These are phyloP conservation scores for Aristolochia californica DNA, from an alignment of 164 flowering plant genomes.

Conservation along the genomic window DNA sequence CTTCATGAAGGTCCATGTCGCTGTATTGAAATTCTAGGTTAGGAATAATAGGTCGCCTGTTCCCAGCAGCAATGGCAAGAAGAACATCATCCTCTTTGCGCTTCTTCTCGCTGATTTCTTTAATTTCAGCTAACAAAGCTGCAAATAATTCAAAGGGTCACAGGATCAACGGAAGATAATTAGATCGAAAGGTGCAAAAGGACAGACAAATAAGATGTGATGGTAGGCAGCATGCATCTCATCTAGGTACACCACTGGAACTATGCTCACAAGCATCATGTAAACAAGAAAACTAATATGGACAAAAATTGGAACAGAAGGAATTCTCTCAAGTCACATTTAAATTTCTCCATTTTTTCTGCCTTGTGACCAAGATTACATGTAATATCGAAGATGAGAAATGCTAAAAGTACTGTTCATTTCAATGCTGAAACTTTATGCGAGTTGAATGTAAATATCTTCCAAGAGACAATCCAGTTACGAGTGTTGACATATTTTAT, in stretches of 20 bases:
- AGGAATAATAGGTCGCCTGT: conserved; percentile 48
- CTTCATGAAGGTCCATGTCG: conserved; percentile 76
- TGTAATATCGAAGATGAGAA: too few relatives aligned
- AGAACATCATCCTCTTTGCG: conserved; percentile 68
- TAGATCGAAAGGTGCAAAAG: background rate
- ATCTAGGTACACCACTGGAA: background rate
- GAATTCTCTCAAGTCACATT: background rate
- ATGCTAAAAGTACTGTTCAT: too few relatives aligned
- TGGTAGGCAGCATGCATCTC: too few relatives aligned
- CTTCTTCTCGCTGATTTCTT: conserved; percentile 78
- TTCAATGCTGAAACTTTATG: too few relatives aligned
- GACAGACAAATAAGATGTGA: background rate
- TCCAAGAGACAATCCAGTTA: too few relatives aligned
- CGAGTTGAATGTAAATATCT: too few relatives aligned
- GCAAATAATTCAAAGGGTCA: conserved; percentile 10
- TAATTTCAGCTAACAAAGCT: conserved; percentile 79
- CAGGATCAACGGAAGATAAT: background rate
- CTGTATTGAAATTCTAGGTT: conserved; percentile 56
- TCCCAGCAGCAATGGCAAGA: conserved; percentile 71
- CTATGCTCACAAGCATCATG: background rate
- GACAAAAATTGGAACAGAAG: background rate
- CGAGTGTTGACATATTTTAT: too few relatives aligned
- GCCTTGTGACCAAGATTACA: too few relatives aligned
- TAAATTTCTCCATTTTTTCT: too few relatives aligned
- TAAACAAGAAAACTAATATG: background rate